A percentile compares a stretch with the other conserved stretches of the same genome.
Conservation (phyloP, 805 yeast species). For the Kuraishia hungarica region DNA sequence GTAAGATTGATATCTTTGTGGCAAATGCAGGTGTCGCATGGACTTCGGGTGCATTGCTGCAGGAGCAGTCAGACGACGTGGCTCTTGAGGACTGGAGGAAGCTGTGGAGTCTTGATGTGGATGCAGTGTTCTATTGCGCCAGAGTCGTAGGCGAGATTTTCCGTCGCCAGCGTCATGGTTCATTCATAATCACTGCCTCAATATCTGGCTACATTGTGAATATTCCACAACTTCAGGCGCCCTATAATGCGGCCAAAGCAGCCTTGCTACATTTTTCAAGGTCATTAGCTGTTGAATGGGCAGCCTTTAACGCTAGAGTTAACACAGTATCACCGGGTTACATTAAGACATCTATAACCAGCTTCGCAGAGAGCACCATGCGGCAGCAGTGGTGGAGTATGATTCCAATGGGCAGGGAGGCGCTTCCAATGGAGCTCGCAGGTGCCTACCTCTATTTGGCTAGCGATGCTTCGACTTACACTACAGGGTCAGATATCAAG, state of each 20-base stretch:
- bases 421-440: conserved; percentile 59
- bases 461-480: conserved; percentile 70
- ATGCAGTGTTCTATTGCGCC: conserved; percentile 76
- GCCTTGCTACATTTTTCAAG: conserved; percentile 68
- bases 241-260: conserved; percentile 83
- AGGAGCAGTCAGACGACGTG: conserved; percentile 28
- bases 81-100: conserved; percentile 60
- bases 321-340: conserved; percentile 85
- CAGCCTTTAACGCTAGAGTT: conserved; percentile 70
- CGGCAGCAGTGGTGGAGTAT: conserved; percentile 39
- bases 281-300: conserved; percentile 84
- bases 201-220: conserved; percentile 87
- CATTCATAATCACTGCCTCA: conserved; percentile 78
- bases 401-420: conserved; percentile 71
- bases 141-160: conserved; percentile 66
- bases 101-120: conserved; percentile 66
- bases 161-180: conserved; percentile 66
- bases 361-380: conserved; percentile 33
- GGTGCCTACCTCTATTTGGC: conserved; percentile 80
- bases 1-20: conserved; percentile 73
- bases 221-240: conserved; percentile 80
- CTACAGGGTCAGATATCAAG: conserved; percentile 69
- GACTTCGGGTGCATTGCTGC: conserved; percentile 49
- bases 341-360: conserved; percentile 62
- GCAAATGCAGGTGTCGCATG: conserved; percentile 90